Evolutionary conservation across 805 yeast species (phyloP).

Genomic region (Scheffersomyces ergatensis): DNA sequence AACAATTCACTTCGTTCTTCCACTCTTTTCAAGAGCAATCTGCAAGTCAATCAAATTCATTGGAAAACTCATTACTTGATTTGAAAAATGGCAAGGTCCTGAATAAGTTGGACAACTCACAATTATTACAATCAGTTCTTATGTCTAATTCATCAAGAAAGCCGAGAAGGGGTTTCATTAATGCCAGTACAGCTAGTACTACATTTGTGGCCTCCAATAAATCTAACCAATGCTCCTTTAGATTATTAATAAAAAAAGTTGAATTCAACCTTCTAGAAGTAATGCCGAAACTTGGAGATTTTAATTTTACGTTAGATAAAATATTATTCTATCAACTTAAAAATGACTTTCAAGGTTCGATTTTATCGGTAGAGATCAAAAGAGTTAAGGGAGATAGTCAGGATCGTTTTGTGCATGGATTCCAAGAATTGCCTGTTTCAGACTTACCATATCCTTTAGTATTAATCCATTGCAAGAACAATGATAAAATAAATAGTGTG

Average conservation of each 20-base stretch:
- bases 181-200: not conserved
- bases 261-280: conserved; percentile 14
- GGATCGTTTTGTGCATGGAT: conserved; percentile 20
- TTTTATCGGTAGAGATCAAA: conserved; percentile 14
- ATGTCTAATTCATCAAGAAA: conserved; percentile 10
- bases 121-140: not conserved
- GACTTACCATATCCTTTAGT: conserved; percentile 19
- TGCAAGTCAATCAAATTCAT: conserved; percentile 4
- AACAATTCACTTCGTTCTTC: conserved; percentile 8
- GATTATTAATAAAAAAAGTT: conserved; percentile 17
- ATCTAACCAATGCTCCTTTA: conserved; percentile 41
- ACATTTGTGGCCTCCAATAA: conserved; percentile 6
- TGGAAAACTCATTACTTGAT: conserved; percentile 2
- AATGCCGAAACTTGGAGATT: conserved; percentile 23
- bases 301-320: conserved; percentile 11
- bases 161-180: conserved; percentile 8
- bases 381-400: conserved; percentile 10
- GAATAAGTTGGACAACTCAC: conserved; percentile 2
- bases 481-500: conserved; percentile 29
- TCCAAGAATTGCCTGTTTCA: conserved; percentile 10
- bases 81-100: not conserved
- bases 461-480: conserved; percentile 14
- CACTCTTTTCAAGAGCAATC: conserved; percentile 3
- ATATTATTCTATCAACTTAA: conserved; percentile 16
- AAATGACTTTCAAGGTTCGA: conserved; percentile 20